Percentiles rank a stretch among this genome's conserved stretches.
phyloP scores from a whole-genome alignment of 139 green algal species.

The Bryopsis sp. region DNA sequence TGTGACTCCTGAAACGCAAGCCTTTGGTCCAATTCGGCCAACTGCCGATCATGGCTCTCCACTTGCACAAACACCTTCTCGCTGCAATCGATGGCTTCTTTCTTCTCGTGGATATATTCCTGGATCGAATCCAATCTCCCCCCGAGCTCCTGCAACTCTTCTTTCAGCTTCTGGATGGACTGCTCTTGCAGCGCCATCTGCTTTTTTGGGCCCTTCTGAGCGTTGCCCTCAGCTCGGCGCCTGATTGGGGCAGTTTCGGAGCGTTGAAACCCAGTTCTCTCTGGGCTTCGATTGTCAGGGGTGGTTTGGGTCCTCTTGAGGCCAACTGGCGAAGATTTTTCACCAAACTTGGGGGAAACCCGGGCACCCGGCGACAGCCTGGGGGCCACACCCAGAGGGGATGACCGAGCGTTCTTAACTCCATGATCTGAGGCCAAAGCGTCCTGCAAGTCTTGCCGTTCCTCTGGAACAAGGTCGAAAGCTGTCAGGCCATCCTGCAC shows the following conservation, averaged over 20 bases:
- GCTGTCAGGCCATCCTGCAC: conserved; percentile 13
- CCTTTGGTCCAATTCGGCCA: conserved; percentile 18
- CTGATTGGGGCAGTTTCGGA: too few species aligned
- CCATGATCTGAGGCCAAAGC: conserved; percentile 8
- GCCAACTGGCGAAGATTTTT: too few species aligned
- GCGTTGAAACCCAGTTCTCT: too few species aligned
- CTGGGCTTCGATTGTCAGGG: too few species aligned
- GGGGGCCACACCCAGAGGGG: too few species aligned
- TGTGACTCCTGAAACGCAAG: conserved; percentile 15
- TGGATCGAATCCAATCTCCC: conserved; percentile 1
- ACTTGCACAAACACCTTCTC: too few species aligned
- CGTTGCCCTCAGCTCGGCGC: too few species aligned
- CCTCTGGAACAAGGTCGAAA: not conserved
- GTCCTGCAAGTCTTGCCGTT: not conserved
- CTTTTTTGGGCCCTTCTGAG: not conserved
- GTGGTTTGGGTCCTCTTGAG: too few species aligned
- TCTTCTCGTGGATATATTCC: conserved; percentile 7
- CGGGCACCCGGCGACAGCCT: too few species aligned
- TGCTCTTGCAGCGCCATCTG: not conserved
- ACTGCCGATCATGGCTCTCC: conserved; percentile 7
- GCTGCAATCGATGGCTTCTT: too few species aligned
- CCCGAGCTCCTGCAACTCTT: conserved; percentile 12
- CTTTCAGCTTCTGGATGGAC: conserved; percentile 3
- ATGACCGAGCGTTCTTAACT: too few species aligned
- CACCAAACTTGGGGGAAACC: too few species aligned